Evolutionary conservation across 352 stramenopile genomes (phyloP).

Genomic region (Blastocystis sp.): DNA sequence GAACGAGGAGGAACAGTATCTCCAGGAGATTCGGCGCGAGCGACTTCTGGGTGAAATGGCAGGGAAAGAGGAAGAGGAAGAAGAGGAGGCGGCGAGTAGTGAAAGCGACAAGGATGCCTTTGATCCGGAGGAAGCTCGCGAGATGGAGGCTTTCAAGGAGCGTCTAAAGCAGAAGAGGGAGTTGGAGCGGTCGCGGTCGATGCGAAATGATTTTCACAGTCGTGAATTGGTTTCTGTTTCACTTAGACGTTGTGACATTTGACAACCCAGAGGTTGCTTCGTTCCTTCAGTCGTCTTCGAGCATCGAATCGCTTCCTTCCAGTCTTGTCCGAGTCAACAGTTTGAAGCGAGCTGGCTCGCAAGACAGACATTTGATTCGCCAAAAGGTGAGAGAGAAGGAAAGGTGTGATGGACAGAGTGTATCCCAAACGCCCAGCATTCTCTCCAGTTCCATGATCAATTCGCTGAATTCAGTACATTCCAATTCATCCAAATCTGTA

Average conservation of each 20-base stretch:
- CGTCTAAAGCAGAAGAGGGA: not conserved
- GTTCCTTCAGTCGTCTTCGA: slow-evolving; percentile 22
- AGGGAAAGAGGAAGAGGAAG: not conserved
- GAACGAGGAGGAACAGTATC: slow-evolving; percentile 35
- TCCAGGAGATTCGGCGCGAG: slow-evolving; percentile 20
- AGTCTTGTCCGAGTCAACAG: not conserved
- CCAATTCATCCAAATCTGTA: too few species aligned
- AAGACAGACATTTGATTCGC: not conserved
- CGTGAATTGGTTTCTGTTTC: not conserved
- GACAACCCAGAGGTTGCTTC: slow-evolving; percentile 12
- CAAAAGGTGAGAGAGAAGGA: not conserved
- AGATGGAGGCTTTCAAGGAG: slow-evolving; percentile 19
- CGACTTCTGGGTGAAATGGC: not conserved
- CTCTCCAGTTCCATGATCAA: not conserved
- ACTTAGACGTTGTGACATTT: slow-evolving; percentile 27
- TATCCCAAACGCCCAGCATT: not conserved
- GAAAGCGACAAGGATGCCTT: not conserved
- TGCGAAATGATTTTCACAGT: not conserved
- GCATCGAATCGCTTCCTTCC: not conserved
- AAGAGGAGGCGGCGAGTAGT: slow-evolving; percentile 11
- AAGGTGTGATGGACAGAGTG: not conserved
- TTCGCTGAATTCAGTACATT: not conserved
- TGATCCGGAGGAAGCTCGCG: not conserved
- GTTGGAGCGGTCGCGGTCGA: not conserved
- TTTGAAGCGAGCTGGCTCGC: not conserved